phyloP scores from a whole-genome alignment of 2,329 filamentous ascomycete species.

The Sporothrix euskadiensis region DNA sequence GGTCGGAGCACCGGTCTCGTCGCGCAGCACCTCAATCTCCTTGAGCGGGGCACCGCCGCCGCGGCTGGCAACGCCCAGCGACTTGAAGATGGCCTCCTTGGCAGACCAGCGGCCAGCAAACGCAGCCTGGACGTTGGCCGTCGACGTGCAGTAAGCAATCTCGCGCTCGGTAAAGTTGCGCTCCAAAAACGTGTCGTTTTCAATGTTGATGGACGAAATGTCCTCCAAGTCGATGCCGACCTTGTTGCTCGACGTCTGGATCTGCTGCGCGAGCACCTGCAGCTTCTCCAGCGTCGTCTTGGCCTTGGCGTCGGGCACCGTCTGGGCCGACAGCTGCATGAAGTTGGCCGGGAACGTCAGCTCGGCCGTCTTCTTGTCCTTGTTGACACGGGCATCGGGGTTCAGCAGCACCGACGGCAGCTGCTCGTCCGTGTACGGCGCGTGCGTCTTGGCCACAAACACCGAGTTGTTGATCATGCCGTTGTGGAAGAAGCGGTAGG shows the following conservation, averaged over 20 bases:
- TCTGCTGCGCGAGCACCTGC: conserved; percentile 70
- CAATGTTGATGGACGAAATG: conserved; percentile 82
- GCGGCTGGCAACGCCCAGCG: conserved; percentile 79
- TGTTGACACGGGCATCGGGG: conserved; percentile 79
- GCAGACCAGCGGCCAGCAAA: conserved; percentile 96
- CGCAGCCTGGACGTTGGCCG: conserved; percentile 68
- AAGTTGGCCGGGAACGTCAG: conserved; percentile 72
- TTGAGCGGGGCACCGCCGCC: conserved; percentile 87
- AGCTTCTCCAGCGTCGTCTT: conserved; percentile 73
- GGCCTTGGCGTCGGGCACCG: conserved; percentile 43
- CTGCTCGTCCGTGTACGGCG: conserved; percentile 87
- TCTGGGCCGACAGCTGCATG: conserved; percentile 61
- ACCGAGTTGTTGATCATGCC: conserved; percentile 96
- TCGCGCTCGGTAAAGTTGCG: conserved; percentile 90
- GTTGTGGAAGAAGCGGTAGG: conserved; percentile 98
- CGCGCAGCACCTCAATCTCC: conserved; percentile 89
- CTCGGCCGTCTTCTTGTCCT: conserved; percentile 83
- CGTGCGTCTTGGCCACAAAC: conserved; percentile 91
- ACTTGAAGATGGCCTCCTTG: conserved; percentile 99
- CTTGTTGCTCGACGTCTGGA: conserved; percentile 67
- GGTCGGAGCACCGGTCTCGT: conserved; percentile 77
- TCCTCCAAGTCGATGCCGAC: conserved; percentile 94
- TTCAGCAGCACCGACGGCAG: conserved; percentile 89
- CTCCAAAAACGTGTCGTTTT: conserved; percentile 90
- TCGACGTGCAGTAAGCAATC: conserved; percentile 80